phyloP scores from a whole-genome alignment of 2,329 filamentous ascomycete species.

The Microsporum ferrugineum region DNA sequence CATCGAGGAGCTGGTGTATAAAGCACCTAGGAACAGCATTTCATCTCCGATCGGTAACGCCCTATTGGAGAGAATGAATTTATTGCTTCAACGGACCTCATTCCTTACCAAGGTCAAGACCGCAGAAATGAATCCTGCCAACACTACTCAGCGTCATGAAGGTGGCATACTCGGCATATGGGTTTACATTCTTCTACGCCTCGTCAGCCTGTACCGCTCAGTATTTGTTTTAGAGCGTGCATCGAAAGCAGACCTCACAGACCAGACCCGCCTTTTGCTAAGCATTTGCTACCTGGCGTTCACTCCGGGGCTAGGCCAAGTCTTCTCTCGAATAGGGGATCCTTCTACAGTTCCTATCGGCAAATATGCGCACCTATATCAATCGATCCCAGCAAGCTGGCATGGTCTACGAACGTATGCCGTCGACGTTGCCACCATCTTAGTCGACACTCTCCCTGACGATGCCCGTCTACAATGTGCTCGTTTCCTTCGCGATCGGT shows the following conservation, averaged over 20 bases:
- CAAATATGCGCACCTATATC: slow-evolving; percentile 13
- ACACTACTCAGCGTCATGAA: slow-evolving; percentile 10
- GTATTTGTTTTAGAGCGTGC: slow-evolving; percentile 22
- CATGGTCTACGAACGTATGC: slow-evolving; percentile 31
- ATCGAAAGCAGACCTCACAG: slow-evolving; percentile 20
- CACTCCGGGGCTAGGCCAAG: slow-evolving; percentile 26
- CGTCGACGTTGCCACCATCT: slow-evolving; percentile 35
- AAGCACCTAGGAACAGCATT: slow-evolving; percentile 26
- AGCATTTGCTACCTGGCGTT: slow-evolving; percentile 32
- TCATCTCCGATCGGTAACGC: slow-evolving; percentile 21
- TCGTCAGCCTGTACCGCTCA: slow-evolving; percentile 31
- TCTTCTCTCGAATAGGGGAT: slow-evolving; percentile 22
- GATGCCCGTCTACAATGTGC: slow-evolving; percentile 34
- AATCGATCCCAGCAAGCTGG: slow-evolving; percentile 21
- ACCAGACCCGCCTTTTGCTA: slow-evolving; percentile 29
- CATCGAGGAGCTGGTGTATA: slow-evolving; percentile 29
- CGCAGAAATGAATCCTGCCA: slow-evolving; percentile 14
- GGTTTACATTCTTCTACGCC: slow-evolving; percentile 32
- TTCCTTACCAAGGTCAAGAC: slow-evolving; percentile 19
- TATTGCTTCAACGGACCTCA: slow-evolving; percentile 29
- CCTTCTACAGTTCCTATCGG: slow-evolving; percentile 19
- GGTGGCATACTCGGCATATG: slow-evolving; percentile 26
- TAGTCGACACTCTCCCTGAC: slow-evolving; percentile 36
- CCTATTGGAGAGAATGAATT: slow-evolving; percentile 33
- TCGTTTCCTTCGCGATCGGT: slow-evolving; percentile 34